Evolutionary conservation across 352 stramenopile genomes (phyloP).

Genomic region (Phytophthora europaea): DNA sequence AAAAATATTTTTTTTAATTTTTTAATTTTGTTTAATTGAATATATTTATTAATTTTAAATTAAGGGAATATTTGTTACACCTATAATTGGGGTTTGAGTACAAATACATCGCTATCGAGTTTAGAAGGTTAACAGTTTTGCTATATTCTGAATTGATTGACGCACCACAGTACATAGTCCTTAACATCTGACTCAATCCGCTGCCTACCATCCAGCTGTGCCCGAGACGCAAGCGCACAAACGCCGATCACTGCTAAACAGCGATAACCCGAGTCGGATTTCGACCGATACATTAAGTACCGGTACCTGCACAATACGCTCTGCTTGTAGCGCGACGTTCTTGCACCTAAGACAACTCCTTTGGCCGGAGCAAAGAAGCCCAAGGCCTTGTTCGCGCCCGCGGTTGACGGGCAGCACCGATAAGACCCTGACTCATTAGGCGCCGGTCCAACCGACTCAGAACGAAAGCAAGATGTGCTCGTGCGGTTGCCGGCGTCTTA

Average conservation of each 20-base stretch:
- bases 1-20: too few relatives aligned
- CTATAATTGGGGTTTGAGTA: too few relatives aligned
- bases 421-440: constrained; percentile 9
- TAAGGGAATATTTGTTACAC: too few relatives aligned
- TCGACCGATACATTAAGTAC: too few relatives aligned
- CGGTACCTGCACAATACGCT: neutral
- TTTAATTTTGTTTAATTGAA: too few relatives aligned
- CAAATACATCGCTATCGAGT: too few relatives aligned
- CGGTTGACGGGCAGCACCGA: neutral
- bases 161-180: neutral
- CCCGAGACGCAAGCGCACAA: constrained; percentile 19
- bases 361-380: neutral
- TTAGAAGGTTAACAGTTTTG: too few relatives aligned
- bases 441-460: constrained; percentile 9
- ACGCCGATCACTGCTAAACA: constrained; percentile 28
- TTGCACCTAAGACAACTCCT: neutral
- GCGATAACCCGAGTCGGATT: constrained; percentile 12
- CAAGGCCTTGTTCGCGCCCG: neutral
- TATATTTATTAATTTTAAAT: too few relatives aligned
- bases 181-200: constrained; percentile 33
- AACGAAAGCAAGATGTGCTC: constrained; percentile 26
- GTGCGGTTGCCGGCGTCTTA: constrained; percentile 10
- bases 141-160: too few relatives aligned
- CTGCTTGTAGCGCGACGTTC: neutral
- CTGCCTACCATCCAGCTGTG: constrained; percentile 28